Base-by-base conservation (phyloP, 2,329 filamentous ascomycete species). In the Scorias spongiosa region DNA sequence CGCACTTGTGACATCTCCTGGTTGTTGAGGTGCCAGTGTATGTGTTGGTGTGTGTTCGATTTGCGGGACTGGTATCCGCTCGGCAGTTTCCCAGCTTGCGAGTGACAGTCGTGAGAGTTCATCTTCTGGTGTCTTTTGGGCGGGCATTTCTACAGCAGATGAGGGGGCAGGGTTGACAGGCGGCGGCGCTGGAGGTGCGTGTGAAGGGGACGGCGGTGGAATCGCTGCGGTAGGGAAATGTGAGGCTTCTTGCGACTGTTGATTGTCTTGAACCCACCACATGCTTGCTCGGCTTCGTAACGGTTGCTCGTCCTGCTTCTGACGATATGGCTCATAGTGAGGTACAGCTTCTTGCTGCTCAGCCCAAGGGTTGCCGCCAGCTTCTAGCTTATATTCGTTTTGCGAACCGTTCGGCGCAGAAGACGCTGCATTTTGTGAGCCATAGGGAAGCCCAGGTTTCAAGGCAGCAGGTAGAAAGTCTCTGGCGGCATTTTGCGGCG, bases 211-310 rank as follows among this genome's bases (percentile, higher is more conserved):
- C 10, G 44, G 37, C 9, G 40, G 49, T 15, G 47, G 42, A 17
- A 39, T 40, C 29, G 39, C 39, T 44, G 42, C 26, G 57, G 58
- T 17, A 63, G 54, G 32, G 32, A 12, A 3, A 47, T 68, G 68
- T 8, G 66, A 66, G 44, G 68, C 68, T 47, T 67, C 65, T 2
- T 64, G 66, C 46, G 64, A 51, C 15, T 66, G 49, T 1, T 59
- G 57, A 17, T 28, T 45, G 29, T 40, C 41, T 18, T 29, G 40
- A 12, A 15, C 15, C 32, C 32, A 36, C 32, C 32, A 36, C 32
- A 36, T 36, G 32, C 32, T 36, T 15, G 32, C 32, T 39, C 40
- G 37, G 28, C n/a, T 37, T 17, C 10, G 41, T 18, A 20, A 18
- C 11, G 29, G 4, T 11, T 18, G 32, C 10, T n/a, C 11, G 14